These are phyloP conservation scores for Fusarium sp. DNA, from an alignment of 2,329 filamentous ascomycete genomes.

Conservation along the genomic window DNA sequence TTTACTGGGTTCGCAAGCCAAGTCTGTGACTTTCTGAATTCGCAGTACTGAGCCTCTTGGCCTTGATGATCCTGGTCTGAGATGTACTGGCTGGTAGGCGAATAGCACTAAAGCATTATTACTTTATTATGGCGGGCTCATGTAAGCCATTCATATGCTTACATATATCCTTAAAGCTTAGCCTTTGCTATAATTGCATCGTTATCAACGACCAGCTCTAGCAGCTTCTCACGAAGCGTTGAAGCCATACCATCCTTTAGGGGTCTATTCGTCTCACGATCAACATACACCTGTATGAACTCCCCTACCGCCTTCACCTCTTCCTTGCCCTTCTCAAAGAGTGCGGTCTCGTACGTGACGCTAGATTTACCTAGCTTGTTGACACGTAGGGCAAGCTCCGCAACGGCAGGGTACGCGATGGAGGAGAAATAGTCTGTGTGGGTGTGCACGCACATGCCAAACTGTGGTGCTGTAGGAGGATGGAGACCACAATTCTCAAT, in stretches of 20 bases:
- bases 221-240: conserved; percentile 66
- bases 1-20: background rate
- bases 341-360: conserved; percentile 87
- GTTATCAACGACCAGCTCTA: conserved; percentile 58
- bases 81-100: background rate
- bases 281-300: conserved; percentile 90
- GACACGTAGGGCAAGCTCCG: conserved; percentile 84
- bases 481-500: conserved; percentile 79
- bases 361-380: conserved; percentile 86
- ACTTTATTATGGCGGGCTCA: background rate
- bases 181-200: conserved; percentile 3
- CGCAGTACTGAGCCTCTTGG: background rate
- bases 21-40: background rate
- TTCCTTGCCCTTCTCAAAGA: conserved; percentile 80
- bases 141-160: background rate
- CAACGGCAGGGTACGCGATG: conserved; percentile 81
- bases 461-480: conserved; percentile 74
- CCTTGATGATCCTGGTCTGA: background rate
- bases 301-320: conserved; percentile 82
- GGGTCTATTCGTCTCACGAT: conserved; percentile 75
- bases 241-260: conserved; percentile 69
- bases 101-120: background rate
- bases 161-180: conserved; percentile 14
- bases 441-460: conserved; percentile 85
- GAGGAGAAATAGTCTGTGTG: conserved; percentile 87